Conservation (phyloP, 2,329 filamentous ascomycete species). For the Akanthomyces uredinophilus region DNA sequence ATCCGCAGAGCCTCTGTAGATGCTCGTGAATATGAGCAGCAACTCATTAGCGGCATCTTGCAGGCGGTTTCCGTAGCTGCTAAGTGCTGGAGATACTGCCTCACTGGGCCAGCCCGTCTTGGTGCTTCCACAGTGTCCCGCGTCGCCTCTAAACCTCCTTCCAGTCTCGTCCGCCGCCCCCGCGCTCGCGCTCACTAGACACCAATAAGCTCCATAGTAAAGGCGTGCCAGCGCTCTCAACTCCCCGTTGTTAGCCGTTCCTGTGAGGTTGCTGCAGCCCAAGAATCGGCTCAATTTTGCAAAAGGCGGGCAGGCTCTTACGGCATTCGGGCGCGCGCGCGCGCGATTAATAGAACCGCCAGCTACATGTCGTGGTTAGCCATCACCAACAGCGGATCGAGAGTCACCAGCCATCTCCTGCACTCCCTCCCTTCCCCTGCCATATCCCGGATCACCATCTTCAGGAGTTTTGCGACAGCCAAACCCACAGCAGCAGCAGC, state of each 20-base stretch:
- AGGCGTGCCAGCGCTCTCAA: not conserved
- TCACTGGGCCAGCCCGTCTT: not conserved
- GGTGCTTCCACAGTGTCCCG: not conserved
- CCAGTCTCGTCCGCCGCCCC: not conserved
- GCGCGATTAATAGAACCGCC: too few relatives aligned
- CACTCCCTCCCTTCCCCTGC: not conserved
- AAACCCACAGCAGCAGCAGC: not conserved
- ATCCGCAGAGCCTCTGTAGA: too few relatives aligned
- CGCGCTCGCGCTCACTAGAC: not conserved
- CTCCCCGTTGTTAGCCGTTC: conserved; percentile 8
- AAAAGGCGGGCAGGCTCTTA: not conserved
- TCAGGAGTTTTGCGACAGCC: not conserved
- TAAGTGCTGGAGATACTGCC: not conserved
- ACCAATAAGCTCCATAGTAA: not conserved
- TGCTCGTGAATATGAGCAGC: too few relatives aligned
- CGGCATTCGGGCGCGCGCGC: not conserved
- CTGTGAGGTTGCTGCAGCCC: not conserved
- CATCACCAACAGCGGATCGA: conserved; percentile 3
- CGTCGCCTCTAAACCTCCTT: not conserved
- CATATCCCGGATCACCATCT: not conserved
- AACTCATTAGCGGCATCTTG: not conserved
- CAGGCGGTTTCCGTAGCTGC: not conserved
- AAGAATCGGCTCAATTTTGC: not conserved
- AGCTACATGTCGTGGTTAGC: not conserved
- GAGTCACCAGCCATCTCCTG: not conserved